Evolutionary conservation across 331 rosid genomes (phyloP), one percentile per base, ranked within the genome.

Genomic region (Quercus tomentella): DNA sequence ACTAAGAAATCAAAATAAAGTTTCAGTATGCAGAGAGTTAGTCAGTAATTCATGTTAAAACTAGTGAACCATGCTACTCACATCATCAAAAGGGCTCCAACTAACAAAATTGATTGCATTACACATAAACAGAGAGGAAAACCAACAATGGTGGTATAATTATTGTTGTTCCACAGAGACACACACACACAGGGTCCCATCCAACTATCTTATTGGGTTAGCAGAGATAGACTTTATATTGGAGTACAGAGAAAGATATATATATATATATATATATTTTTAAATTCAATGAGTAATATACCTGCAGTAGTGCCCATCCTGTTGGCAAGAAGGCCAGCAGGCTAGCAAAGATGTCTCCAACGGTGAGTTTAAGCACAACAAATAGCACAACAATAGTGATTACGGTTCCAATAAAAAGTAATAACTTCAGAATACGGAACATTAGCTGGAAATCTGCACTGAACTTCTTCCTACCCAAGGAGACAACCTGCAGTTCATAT

Each of bases 391-490:
- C 76, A 69, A 96, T 72, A 74, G 85, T 77, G 35, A 86, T 89
- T 2, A 96, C 28, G 28, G 84, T 82, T 43, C 96, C 99, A 73
- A 93, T 81, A 51, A 96, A 93, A 79, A 96, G 84, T 75, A 90
- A 78, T 83, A 92, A 76, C 84, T 96, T 96, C 70, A 96, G 88
- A 82, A 96, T 96, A 51, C 99, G 91, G 81, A 96, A 96, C 98
- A 96, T 82, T 85, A 96, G 84, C 89, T 96, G 99, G 87, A 93
- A 93, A 84, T 96, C 98, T 75, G 98, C 98, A 23, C 99, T 91
- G 89, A 93, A 96, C 82, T 77, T 85, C 91, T 91, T 89, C 85
- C 96, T 89, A 66, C 99, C 99, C 97, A 93, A 54, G 66, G 99
- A 96, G 72, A 93, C 98, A 30, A 93, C 88, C 98, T 95, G 94